These are phyloP conservation scores for Aspergillus sergii DNA, from an alignment of 2,329 filamentous ascomycete species.

Conservation along the genomic window DNA sequence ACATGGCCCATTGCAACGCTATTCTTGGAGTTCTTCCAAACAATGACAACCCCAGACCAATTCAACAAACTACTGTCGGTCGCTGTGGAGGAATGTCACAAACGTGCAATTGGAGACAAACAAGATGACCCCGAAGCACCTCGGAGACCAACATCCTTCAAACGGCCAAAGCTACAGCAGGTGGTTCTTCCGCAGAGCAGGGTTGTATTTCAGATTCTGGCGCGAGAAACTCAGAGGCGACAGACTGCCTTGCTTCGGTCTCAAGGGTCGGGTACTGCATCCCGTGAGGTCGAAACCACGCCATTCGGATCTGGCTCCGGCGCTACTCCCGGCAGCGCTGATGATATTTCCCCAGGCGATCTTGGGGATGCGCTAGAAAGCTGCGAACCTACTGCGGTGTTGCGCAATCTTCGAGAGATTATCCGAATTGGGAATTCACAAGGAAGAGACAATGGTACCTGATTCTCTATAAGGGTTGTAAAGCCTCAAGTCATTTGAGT, in stretches of 20 bases:
- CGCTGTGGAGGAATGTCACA: constrained; percentile 10
- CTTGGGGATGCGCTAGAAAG: neutral
- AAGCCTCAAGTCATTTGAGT: neutral
- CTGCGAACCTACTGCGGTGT: constrained; percentile 5
- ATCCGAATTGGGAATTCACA: constrained; percentile 1
- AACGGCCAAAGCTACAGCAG: constrained; percentile 13
- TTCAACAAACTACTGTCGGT: constrained; percentile 6
- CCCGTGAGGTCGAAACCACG: neutral
- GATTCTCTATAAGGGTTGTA: neutral
- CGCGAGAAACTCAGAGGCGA: constrained; percentile 10
- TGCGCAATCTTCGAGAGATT: constrained; percentile 11
- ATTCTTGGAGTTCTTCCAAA: constrained; percentile 15
- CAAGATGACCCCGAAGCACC: neutral
- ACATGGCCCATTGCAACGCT: constrained; percentile 18
- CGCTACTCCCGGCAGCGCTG: neutral
- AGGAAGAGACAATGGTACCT: neutral
- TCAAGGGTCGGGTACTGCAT: neutral
- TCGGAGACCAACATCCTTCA: constrained; percentile 5
- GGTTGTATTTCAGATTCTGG: constrained; percentile 14
- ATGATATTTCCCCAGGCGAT: neutral
- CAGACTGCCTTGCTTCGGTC: neutral
- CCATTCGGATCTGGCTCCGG: neutral
- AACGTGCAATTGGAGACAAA: constrained; percentile 6
- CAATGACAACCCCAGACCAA: constrained; percentile 7
- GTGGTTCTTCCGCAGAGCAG: constrained; percentile 18